Conservation (phyloP, 768 basidiomycete genomes). For the Russula earlei region DNA sequence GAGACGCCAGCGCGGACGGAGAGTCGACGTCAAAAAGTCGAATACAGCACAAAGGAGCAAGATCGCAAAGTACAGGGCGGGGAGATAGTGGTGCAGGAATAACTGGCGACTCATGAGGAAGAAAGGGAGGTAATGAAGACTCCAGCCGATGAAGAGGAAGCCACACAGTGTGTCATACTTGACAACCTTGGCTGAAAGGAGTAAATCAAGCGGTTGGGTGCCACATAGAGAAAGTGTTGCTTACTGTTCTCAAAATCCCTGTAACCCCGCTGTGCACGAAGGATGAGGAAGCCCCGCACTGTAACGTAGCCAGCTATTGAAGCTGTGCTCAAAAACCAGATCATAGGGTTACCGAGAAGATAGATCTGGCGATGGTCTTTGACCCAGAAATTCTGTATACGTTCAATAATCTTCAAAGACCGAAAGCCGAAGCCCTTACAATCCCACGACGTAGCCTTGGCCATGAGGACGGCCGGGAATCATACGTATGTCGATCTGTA, state of each 20-base stretch:
- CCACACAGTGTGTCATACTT: constrained; percentile 89
- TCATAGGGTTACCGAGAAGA: constrained; percentile 85
- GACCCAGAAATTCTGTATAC: constrained; percentile 88
- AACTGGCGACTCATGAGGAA: constrained; percentile 95
- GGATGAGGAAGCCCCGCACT: constrained; percentile 69
- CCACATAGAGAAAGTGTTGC: constrained; percentile 24
- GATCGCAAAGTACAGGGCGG: constrained; percentile 89
- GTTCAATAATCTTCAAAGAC: not conserved
- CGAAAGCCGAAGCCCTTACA: constrained; percentile 39
- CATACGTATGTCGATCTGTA: constrained; percentile 90
- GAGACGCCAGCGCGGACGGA: constrained; percentile 67
- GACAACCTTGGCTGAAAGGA: constrained; percentile 63
- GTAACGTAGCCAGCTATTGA: constrained; percentile 58
- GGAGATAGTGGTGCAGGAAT: constrained; percentile 97
- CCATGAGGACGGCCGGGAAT: constrained; percentile 90
- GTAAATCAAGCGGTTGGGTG: not conserved
- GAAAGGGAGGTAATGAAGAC: constrained; percentile 92
- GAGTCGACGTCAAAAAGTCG: constrained; percentile 71
- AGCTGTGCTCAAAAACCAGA: constrained; percentile 82
- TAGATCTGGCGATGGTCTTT: constrained; percentile 95
- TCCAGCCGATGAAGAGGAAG: constrained; percentile 90
- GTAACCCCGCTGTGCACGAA: constrained; percentile 86
- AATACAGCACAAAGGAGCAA: constrained; percentile 70
- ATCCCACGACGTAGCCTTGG: constrained; percentile 88
- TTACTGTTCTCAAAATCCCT: constrained; percentile 87